Conservation (phyloP, 345 rosid genomes). For the Citrus australasica region DNA sequence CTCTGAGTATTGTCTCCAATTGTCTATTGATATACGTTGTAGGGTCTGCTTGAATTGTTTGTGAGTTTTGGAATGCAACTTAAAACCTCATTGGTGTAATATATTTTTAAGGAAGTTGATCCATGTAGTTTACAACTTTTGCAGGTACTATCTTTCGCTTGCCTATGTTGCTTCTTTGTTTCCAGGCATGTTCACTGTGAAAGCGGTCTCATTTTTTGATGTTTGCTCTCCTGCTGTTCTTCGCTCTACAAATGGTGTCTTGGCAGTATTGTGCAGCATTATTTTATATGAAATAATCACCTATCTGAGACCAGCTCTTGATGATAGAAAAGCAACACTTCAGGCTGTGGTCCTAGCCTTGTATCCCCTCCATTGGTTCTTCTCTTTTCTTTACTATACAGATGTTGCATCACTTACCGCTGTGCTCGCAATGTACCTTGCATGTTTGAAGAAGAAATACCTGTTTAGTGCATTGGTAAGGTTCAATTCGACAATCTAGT, state of each 20-base stretch:
- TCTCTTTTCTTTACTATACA: constrained; percentile 88
- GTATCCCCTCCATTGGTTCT: constrained; percentile 95
- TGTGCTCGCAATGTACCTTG: constrained; percentile 85
- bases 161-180: constrained; percentile 66
- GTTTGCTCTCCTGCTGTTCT: constrained; percentile 61
- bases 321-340: constrained; percentile 53
- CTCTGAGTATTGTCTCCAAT: too few species aligned
- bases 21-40: not conserved
- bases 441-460: constrained; percentile 73
- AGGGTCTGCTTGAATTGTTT: not conserved
- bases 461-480: constrained; percentile 76
- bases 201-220: constrained; percentile 32
- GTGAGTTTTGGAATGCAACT: not conserved
- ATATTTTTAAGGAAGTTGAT: constrained; percentile 19
- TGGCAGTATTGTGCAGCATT: constrained; percentile 74
- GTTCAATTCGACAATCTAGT: constrained; percentile 10
- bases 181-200: constrained; percentile 52
- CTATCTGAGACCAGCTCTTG: constrained; percentile 55
- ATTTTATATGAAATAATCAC: constrained; percentile 60
- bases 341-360: constrained; percentile 54
- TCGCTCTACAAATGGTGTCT: constrained; percentile 57
- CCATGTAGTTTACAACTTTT: constrained; percentile 23
- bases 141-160: constrained; percentile 92
- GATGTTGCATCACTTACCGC: constrained; percentile 86
- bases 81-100: not conserved